Conservation (phyloP, 2,329 filamentous ascomycete species). For the Stenocarpella maydis region DNA sequence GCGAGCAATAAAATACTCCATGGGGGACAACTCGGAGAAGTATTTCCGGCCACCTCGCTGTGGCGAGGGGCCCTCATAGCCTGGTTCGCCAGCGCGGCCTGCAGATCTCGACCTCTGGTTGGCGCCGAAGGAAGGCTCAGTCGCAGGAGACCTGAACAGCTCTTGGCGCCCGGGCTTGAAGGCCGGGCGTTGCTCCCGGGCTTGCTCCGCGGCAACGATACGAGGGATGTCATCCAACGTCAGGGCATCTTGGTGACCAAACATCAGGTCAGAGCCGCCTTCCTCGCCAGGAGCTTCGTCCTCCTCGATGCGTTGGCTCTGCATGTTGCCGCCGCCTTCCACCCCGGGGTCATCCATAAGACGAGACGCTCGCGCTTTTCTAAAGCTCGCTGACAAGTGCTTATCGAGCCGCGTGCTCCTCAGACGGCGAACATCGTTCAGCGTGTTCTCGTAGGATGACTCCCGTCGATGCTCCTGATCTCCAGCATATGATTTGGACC, state of each 20-base stretch:
- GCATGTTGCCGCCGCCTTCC: slow-evolving; percentile 63
- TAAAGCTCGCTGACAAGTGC: slow-evolving; percentile 90
- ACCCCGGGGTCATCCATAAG: slow-evolving; percentile 89
- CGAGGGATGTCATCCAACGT: slow-evolving; percentile 96
- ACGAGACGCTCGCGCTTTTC: slow-evolving; percentile 86
- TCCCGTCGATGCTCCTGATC: slow-evolving; percentile 69
- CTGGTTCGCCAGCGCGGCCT: slow-evolving; percentile 59
- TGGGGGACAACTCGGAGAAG: slow-evolving; percentile 92
- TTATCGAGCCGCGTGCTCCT: slow-evolving; percentile 94
- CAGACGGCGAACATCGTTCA: slow-evolving; percentile 91
- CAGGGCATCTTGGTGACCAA: slow-evolving; percentile 89
- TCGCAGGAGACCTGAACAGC: slow-evolving; percentile 63
- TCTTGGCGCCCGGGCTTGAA: slow-evolving; percentile 79
- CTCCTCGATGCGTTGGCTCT: slow-evolving; percentile 78
- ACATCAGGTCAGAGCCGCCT: slow-evolving; percentile 79
- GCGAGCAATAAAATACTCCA: slow-evolving; percentile 97
- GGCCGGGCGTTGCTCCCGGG: slow-evolving; percentile 80
- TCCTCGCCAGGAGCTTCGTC: slow-evolving; percentile 76
- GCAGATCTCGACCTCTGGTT: slow-evolving; percentile 72
- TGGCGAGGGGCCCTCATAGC: slow-evolving; percentile 61
- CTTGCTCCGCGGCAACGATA: slow-evolving; percentile 95
- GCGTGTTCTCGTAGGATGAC: slow-evolving; percentile 91
- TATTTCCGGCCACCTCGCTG: slow-evolving; percentile 75
- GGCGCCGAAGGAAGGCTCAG: slow-evolving; percentile 71
- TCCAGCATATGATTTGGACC: slow-evolving; percentile 78